Base-by-base conservation (phyloP, 257 asterid species). In the Cruciata laevipes region DNA sequence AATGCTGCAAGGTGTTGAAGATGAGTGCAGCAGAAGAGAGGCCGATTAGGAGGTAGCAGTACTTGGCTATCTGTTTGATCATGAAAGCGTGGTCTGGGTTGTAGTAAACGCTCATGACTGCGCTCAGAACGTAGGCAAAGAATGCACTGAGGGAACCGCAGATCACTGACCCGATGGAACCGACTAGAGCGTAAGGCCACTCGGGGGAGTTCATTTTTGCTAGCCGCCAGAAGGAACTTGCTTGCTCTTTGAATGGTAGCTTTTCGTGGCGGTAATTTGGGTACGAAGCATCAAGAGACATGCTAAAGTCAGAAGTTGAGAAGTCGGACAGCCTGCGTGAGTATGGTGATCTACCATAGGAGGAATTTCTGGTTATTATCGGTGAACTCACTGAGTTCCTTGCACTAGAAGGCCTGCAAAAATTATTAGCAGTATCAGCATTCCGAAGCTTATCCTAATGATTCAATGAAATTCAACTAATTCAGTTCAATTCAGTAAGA, bases 101-200 rank as follows among this genome's bases (percentile, higher is more conserved):
- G 84, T 91, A 91, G 85, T 91, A 91, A 67, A 91, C 79, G 49
- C 98, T 91, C 18, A 91, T 87, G 44, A 91, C 96, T 0, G 98
- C 96, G 55, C 98, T 91, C 55, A 91, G 73, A 52, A 91, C 98
- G 11, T 91, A 88, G 1, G 98, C 96, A 8, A 91, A 91, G 77
- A 91, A 87, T 14, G 98, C 98, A 23, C 96, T 89, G n/a, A 91
- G 93, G 1, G 96, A 88, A 25, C 98, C 98, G 55, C 96, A 91
- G 21, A 91, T 71, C 5, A 91, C 84, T 2, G 98, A 91, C 24
- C 98, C 98, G 7, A 91, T 72, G 3, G 98, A 91, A 21, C 96
- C 98, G 61, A 88, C 37, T 52, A 91, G 74, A 10, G 98, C 98
- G 23, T 91, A 87, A 52, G 75, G 72, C 98, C 98, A 91, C 61